phyloP scores from a whole-genome alignment of 768 basidiomycete genomes.

The Pleurotus cornucopiae region DNA sequence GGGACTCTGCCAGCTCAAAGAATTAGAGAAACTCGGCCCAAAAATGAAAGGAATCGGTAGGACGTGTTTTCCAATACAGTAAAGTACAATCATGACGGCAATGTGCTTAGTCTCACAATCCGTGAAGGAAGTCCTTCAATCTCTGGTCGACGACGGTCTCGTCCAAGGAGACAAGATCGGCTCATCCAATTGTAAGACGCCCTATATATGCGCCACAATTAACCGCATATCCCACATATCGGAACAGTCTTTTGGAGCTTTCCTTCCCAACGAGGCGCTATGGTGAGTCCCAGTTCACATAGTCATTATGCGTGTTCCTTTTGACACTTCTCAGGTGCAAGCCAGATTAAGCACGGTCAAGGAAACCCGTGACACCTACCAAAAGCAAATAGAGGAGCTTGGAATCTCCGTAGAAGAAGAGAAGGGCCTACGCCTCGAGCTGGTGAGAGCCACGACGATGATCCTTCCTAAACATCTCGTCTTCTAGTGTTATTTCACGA shows the following conservation, averaged over 20 bases:
- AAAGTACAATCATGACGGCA: not conserved
- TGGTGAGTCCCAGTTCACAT: constrained; percentile 38
- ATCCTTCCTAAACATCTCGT: not conserved
- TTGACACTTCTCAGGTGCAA: constrained; percentile 43
- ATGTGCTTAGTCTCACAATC: constrained; percentile 68
- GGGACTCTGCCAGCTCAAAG: constrained; percentile 60
- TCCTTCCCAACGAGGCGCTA: constrained; percentile 80
- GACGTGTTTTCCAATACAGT: not conserved
- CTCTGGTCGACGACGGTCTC: constrained; percentile 81
- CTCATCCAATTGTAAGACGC: constrained; percentile 79
- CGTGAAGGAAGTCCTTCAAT: constrained; percentile 88
- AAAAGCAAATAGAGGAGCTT: constrained; percentile 48
- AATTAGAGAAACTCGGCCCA: constrained; percentile 84
- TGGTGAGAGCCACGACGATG: constrained; percentile 32
- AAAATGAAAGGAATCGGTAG: constrained; percentile 90
- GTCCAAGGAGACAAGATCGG: constrained; percentile 92
- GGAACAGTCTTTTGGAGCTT: constrained; percentile 90
- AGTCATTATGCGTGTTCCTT: not conserved
- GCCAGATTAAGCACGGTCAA: constrained; percentile 47
- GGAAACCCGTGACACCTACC: constrained; percentile 36
- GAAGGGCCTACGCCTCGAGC: constrained; percentile 49
- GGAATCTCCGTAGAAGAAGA: constrained; percentile 45
- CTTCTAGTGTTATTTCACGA: not conserved
- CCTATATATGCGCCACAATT: constrained; percentile 17
- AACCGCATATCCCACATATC: constrained; percentile 9